A percentile compares a stretch with the other conserved stretches of the same genome.
Evolutionary conservation across 345 rosid species (phyloP).

Genomic region (Hibiscus tridactylites): DNA sequence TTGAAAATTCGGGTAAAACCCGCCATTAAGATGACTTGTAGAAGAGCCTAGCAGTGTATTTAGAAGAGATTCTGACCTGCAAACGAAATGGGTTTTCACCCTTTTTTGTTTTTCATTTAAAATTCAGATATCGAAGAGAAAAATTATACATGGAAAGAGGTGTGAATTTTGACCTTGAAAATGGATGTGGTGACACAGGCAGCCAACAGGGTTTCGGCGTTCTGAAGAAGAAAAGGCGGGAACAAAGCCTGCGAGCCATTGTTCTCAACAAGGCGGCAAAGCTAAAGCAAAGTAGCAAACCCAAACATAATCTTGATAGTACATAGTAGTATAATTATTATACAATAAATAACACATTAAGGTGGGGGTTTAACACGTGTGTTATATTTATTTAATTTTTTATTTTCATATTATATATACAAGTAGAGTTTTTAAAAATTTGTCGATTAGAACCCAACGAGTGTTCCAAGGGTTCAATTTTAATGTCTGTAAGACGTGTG

Average conservation of each 20-base stretch:
- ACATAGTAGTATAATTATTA: no score
- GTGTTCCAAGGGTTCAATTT: no score
- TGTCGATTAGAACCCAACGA: no score
- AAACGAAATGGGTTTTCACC: background rate
- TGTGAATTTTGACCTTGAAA: background rate
- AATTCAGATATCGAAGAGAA: background rate
- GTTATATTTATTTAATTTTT: no score
- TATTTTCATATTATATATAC: no score
- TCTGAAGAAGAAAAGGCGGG: background rate
- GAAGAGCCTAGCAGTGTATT: background rate
- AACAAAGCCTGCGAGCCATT: constrained; percentile 1
- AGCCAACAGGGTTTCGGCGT: background rate
- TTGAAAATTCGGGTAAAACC: background rate
- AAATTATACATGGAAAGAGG: background rate
- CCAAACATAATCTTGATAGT: background rate
- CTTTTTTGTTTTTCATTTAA: background rate
- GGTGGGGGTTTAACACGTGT: background rate
- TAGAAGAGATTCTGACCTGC: constrained; percentile 2
- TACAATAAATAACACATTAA: no score
- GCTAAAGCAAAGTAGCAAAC: background rate
- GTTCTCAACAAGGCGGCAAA: background rate
- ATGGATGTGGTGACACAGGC: background rate
- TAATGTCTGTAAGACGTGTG: no score
- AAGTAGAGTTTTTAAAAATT: no score
- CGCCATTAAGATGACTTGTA: background rate